Base-by-base conservation (phyloP, 306 rosid species). In the Hippophae gyantsensis region DNA sequence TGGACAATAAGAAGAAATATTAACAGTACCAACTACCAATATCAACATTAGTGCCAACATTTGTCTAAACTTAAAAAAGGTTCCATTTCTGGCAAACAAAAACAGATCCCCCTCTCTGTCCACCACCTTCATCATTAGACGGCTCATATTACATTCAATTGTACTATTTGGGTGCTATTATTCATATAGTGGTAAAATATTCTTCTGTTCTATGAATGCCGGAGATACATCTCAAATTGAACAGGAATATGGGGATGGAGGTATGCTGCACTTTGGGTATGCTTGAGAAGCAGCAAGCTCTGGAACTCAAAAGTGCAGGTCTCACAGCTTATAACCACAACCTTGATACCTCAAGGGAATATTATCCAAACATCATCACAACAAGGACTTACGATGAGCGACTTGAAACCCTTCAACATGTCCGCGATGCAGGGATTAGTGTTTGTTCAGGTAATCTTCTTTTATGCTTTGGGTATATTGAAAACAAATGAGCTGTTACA, bases 211-310 rank as follows among this genome's bases (percentile, higher is more conserved):
- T 6, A 25, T 25, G 0, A 43, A 57, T 59, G 38, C 38, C 38
- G 47, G 44, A 14, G 47, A 32, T 59, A 13, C 69, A 63, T 71
- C 43, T 58, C 42, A 56, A 58, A 26, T 72, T 63, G 53, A 18
- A 18, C 69, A 92, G 98, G 87, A 79, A 54, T 8, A 83, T 92
- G 95, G 98, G 95, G 62, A 87, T 87, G 98, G 96, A 92, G 76
- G 98, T 92, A 12, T 92, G 98, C 81, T 92, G 98, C 81, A 92
- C 98, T 61, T 79, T 92, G 74, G 98, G 98, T 63, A 92, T 92
- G 98, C 64, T 92, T 50, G 98, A 92, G 86, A 77, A 85, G 69
- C 86, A 92, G 72, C 98, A 92, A 65, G 98, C 98, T 49, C 50
- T 58, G 42, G 89, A 87, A 68, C 98, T 92, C 61, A 92, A 87